These are phyloP conservation scores for Lathyrus tuberosus DNA, from an alignment of 306 rosid species.

Conservation along the genomic window DNA sequence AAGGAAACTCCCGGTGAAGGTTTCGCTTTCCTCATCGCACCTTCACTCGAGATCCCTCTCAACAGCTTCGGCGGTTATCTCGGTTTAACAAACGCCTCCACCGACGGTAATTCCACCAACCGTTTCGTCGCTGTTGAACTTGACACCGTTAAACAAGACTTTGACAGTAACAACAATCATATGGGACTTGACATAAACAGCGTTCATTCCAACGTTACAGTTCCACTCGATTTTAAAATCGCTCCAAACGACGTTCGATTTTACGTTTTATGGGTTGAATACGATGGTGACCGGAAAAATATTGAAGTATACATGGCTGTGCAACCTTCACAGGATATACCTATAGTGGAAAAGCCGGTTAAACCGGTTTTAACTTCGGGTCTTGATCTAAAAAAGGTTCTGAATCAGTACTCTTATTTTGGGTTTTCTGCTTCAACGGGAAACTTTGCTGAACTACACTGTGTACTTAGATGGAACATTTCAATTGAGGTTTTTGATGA, in stretches of 20 bases:
- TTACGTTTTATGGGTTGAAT: constrained; percentile 62
- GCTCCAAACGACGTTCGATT: constrained; percentile 36
- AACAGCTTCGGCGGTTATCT: constrained; percentile 60
- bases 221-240: constrained; percentile 53
- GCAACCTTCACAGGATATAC: constrained; percentile 10
- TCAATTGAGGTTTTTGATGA: constrained; percentile 48
- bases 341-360: constrained; percentile 44
- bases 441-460: constrained; percentile 48
- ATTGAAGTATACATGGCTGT: constrained; percentile 49
- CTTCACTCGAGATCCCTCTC: constrained; percentile 38
- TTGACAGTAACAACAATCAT: constrained; percentile 66
- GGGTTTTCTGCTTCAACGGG: constrained; percentile 85
- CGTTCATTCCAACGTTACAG: constrained; percentile 44
- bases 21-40: constrained; percentile 59
- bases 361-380: constrained; percentile 44
- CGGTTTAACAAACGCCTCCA: constrained; percentile 70
- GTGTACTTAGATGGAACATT: constrained; percentile 68
- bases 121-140: constrained; percentile 66
- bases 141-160: constrained; percentile 63
- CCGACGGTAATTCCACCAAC: constrained; percentile 58
- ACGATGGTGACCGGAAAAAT: constrained; percentile 45
- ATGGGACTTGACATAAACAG: constrained; percentile 67
- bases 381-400: constrained; percentile 41
- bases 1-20: constrained; percentile 61
- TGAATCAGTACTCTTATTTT: constrained; percentile 50